Base-by-base conservation (phyloP, 2,329 filamentous ascomycete genomes). In the Sclerotinia subarctica region DNA sequence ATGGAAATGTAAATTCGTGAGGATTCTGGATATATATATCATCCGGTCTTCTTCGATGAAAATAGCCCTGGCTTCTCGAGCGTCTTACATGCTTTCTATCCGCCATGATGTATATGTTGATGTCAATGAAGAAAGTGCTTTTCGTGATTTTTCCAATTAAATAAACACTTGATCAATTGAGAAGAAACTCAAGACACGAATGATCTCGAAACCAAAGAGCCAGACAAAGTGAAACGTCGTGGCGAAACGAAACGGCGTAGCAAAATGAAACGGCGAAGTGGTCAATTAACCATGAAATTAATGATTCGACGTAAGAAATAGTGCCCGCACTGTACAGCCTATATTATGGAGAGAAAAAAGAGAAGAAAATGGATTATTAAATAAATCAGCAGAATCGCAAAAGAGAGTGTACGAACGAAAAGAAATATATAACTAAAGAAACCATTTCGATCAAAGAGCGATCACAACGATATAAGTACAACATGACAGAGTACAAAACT, bases 21-120 rank as follows among this genome's bases (percentile, higher is more conserved):
- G 62, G 38, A 29, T 64, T 29, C 19, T 29, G 26, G 32, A 64
- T 64, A 17, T 53, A 64, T 52, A 64, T 64, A 38, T 64, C 62
- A 24, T 44, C 62, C 21, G 62, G 62, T 44, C 38, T 64, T 21
- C 11, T 26, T 15, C 47, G 47, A n/a, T 64, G 62, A 24, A 52
- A 56, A n/a, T 53, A 42, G 11, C 47, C 62, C n/a, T 62, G 58
- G 8, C 58, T 62, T 47, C 58, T 47, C 21, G 58, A 62, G 46
- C 46, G n/a, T 11, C 58, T 46, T 15, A 62, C 19, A 6, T 62
- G 58, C 10, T 26, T 62, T 49, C 29, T 62, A 35, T 62, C 58
- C 29, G 1, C 44, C 58, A 62, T 62, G 38, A 58, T 49, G 29
- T 32, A n/a, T 60, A 32, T 47, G 6, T 38, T 32, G 35, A 38